Percentiles rank a stretch among this genome's conserved stretches.
phyloP scores from a whole-genome alignment of 495 filamentous ascomycete species.

The Chaetomium fimeti region DNA sequence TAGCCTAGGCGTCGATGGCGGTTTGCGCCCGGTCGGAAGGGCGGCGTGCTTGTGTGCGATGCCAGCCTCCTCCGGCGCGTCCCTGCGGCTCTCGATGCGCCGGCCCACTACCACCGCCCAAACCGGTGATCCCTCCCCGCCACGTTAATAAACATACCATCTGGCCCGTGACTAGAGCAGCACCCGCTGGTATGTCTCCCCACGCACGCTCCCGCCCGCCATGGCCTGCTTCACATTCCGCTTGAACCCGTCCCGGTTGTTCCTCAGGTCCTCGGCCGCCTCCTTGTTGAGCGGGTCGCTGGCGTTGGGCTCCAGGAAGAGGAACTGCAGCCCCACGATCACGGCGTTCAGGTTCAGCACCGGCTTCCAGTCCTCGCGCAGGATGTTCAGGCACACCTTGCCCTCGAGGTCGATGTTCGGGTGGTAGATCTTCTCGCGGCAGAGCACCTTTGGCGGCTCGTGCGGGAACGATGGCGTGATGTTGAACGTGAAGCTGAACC shows the following conservation, averaged over 20 bases:
- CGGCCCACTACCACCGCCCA: no score
- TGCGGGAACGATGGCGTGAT: constrained; percentile 96
- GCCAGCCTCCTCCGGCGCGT: not conserved
- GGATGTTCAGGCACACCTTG: constrained; percentile 95
- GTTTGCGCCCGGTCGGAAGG: not conserved
- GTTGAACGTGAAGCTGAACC: constrained; percentile 85
- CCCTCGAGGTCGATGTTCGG: constrained; percentile 98
- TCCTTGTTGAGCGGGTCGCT: constrained; percentile 98
- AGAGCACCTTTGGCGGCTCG: constrained; percentile 97
- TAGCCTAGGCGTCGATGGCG: not conserved
- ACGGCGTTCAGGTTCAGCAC: constrained; percentile 95
- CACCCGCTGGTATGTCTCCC: constrained; percentile 72
- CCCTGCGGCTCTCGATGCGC: not conserved
- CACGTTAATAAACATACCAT: no score
- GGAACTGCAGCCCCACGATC: constrained; percentile 94
- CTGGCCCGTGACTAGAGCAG: constrained; percentile 33
- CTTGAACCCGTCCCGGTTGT: constrained; percentile 82
- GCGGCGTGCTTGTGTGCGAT: not conserved
- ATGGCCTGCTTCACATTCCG: constrained; percentile 82
- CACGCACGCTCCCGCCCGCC: constrained; percentile 75
- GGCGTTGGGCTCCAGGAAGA: constrained; percentile 97
- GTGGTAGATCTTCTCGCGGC: constrained; percentile 97
- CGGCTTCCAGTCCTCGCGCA: constrained; percentile 98
- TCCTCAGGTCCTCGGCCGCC: constrained; percentile 86
- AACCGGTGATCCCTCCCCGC: no score